Evolutionary conservation across 768 basidiomycete genomes (phyloP), one percentile per base, ranked within the genome.

Genomic region (Goffeauzyma gilvescens): DNA sequence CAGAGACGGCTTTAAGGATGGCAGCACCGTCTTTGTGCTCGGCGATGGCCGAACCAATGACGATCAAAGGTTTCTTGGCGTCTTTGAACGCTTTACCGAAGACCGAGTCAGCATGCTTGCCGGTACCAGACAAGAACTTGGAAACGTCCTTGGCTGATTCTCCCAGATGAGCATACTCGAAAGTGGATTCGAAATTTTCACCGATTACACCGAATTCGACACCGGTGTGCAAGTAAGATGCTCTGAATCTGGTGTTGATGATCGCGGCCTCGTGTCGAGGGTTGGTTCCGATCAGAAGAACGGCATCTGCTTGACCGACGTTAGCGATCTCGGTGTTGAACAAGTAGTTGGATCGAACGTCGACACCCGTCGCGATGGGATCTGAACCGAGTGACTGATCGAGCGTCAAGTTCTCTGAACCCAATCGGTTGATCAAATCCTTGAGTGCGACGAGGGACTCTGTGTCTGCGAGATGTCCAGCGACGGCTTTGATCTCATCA

Each of bases 211-310:
- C 93, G 25, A 93, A 72, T 55, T 95, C 83, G 24, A 89, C 71
- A 34, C 75, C 73, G 5, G 76, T 77, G 58, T 89, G 79, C 51
- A 98, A 60, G 82, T 85, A 98, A 54, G 76, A 79, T 71, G 86
- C 89, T 54, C 93, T 75, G 55, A 98, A 84, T 49, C 93, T 83
- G 20, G 89, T 86, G 71, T 96, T 98, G 51, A 96, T 71, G 42
- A 95, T 89, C 17, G 93, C 81, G 4, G 87, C 93, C 65, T 98
- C 93, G 60, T 95, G 89, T 15, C 93, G 72, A 8, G 90, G 90
- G 67, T 96, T 93, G 32, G 87, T 93, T 44, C 90, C 93, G 53
- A 96, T 75, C 22, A 98, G 74, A 6, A 96, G 75, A 51, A 98
- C 83, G 15, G 68, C 83, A 54, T 98, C 93, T 18, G 93, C 89